Evolutionary conservation across 306 rosid genomes (phyloP).

Genomic region (Fragaria vesca): DNA sequence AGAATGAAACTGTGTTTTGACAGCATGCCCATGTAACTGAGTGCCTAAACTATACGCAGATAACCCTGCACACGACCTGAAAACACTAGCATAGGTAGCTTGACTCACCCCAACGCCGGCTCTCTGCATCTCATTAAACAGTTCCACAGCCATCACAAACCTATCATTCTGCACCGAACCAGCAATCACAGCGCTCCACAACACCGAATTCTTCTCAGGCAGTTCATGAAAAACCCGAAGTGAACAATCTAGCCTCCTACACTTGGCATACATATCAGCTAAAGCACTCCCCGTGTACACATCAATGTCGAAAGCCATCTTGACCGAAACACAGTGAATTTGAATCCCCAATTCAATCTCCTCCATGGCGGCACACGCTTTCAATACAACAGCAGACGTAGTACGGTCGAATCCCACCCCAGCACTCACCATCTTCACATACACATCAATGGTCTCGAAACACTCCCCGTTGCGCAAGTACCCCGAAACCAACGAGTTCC

Average conservation of each 20-base stretch:
- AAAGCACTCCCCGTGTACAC: constrained; percentile 74
- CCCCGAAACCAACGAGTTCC: constrained; percentile 78
- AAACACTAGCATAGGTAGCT: constrained; percentile 75
- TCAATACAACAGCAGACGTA: constrained; percentile 58
- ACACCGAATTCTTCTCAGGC: constrained; percentile 64
- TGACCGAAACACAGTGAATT: constrained; percentile 62
- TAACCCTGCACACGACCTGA: constrained; percentile 83
- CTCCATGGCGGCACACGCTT: constrained; percentile 57
- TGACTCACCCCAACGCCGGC: constrained; percentile 71
- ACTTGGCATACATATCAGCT: constrained; percentile 74
- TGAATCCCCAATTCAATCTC: constrained; percentile 57
- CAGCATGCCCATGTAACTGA: constrained; percentile 73
- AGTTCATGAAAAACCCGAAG: constrained; percentile 50
- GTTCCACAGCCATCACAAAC: constrained; percentile 47
- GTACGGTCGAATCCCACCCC: constrained; percentile 49
- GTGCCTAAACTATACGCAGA: constrained; percentile 55
- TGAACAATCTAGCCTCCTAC: constrained; percentile 49
- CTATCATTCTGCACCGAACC: constrained; percentile 69
- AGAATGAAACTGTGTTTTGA: constrained; percentile 55
- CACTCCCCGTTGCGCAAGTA: constrained; percentile 46
- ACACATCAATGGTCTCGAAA: constrained; percentile 37
- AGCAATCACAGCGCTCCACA: constrained; percentile 84
- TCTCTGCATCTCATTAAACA: constrained; percentile 66
- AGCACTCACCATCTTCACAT: constrained; percentile 45
- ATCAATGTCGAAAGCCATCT: constrained; percentile 55